A percentile compares a stretch with the other conserved stretches of the same genome.
phyloP scores from a whole-genome alignment of 2,329 filamentous ascomycete genomes.

The Metarhizium brunneum region DNA sequence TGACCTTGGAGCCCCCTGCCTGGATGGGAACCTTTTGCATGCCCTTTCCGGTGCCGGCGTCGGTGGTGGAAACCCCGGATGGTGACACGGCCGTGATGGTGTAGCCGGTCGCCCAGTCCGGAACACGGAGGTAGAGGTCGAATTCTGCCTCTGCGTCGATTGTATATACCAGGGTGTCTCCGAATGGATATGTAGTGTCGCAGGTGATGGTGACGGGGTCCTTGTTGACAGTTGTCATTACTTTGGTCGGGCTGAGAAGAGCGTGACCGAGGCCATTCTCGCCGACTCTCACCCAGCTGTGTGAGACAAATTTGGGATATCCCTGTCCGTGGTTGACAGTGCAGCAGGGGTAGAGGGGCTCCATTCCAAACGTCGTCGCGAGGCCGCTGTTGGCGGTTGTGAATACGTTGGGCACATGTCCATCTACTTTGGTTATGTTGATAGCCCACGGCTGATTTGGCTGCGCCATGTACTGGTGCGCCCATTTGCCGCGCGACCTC shows the following conservation, averaged over 20 bases:
- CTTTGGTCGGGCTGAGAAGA: conserved; percentile 35
- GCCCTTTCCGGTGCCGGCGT: conserved; percentile 9
- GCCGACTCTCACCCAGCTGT: conserved; percentile 33
- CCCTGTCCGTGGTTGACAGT: conserved; percentile 50
- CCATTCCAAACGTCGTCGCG: conserved; percentile 36
- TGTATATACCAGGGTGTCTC: conserved; percentile 18
- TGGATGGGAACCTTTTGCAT: conserved; percentile 13
- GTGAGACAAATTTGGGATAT: conserved; percentile 44
- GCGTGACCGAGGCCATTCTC: conserved; percentile 38
- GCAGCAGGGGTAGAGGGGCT: conserved; percentile 45
- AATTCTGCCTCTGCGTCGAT: conserved; percentile 16
- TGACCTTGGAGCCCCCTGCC: conserved; percentile 11
- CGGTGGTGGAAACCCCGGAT: neutral
- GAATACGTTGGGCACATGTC: conserved; percentile 24
- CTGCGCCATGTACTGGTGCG: conserved; percentile 44
- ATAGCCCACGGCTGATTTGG: conserved; percentile 41
- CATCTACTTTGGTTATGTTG: conserved; percentile 27
- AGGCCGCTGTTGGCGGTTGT: conserved; percentile 34
- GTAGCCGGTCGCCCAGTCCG: conserved; percentile 12
- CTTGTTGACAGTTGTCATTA: conserved; percentile 26
- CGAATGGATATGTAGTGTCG: conserved; percentile 37
- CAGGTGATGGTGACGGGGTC: conserved; percentile 30
- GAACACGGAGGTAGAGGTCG: conserved; percentile 20
- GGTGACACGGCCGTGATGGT: neutral
- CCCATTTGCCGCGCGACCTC: conserved; percentile 30